Evolutionary conservation across 1,139 yeast genomes (phyloP).

Genomic region (Magnusiomyces suaveolens): DNA sequence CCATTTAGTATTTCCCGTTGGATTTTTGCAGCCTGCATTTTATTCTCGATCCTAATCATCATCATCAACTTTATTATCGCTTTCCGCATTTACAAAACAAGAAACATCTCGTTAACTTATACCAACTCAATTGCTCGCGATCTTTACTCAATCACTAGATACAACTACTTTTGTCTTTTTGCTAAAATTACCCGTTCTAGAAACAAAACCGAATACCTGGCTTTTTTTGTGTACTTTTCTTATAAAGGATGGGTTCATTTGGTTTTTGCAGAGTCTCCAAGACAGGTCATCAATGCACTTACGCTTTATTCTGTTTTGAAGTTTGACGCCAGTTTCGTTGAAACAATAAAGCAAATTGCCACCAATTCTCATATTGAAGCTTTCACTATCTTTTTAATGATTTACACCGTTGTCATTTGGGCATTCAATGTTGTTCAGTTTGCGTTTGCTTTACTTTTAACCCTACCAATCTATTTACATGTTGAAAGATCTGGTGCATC

Average conservation of each 20-base stretch:
- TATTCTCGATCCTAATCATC: conserved; percentile 56
- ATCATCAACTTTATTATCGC: conserved; percentile 55
- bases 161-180: conserved; percentile 63
- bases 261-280: conserved; percentile 73
- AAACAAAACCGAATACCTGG: conserved; percentile 54
- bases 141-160: conserved; percentile 47
- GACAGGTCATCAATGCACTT: conserved; percentile 74
- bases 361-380: conserved; percentile 54
- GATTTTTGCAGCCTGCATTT: conserved; percentile 77
- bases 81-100: conserved; percentile 45
- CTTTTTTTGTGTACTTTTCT: conserved; percentile 59
- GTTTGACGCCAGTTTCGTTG: conserved; percentile 39
- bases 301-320: conserved; percentile 51
- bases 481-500: conserved; percentile 31
- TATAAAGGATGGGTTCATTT: conserved; percentile 56
- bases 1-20: conserved; percentile 62
- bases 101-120: conserved; percentile 62
- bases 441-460: conserved; percentile 46
- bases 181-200: conserved; percentile 55
- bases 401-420: conserved; percentile 70
- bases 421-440: conserved; percentile 55
- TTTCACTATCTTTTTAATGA: conserved; percentile 62
- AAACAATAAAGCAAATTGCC: conserved; percentile 52
- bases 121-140: conserved; percentile 56
- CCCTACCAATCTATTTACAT: conserved; percentile 47